These are phyloP conservation scores for Phytophthora sp. DNA, from an alignment of 352 stramenopile species.

Conservation along the genomic window DNA sequence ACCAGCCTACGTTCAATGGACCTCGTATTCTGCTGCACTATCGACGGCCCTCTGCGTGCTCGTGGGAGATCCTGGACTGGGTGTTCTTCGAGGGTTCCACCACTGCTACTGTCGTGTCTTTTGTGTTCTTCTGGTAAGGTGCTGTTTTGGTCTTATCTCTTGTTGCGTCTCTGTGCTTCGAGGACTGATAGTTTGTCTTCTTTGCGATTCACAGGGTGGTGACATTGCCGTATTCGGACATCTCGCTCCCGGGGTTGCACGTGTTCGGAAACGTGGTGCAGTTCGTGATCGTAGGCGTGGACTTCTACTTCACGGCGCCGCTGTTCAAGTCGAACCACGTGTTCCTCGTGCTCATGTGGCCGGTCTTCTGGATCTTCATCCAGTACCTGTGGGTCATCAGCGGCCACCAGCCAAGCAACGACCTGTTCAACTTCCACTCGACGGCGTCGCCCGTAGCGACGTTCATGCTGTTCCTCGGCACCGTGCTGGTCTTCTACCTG, in stretches of 20 bases:
- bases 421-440: slow-evolving; percentile 69
- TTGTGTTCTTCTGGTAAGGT: slow-evolving; percentile 67
- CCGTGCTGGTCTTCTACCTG: slow-evolving; percentile 46
- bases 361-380: slow-evolving; percentile 56
- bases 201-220: slow-evolving; percentile 33
- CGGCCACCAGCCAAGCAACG: slow-evolving; percentile 59
- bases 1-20: slow-evolving; percentile 60
- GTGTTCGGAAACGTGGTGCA: slow-evolving; percentile 47
- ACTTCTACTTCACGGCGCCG: slow-evolving; percentile 69
- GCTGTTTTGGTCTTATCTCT: background rate
- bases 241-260: slow-evolving; percentile 35
- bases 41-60: slow-evolving; percentile 52
- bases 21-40: slow-evolving; percentile 65
- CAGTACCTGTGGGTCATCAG: slow-evolving; percentile 64
- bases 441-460: slow-evolving; percentile 39
- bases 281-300: slow-evolving; percentile 50
- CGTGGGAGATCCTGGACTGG: slow-evolving; percentile 74
- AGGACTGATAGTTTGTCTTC: background rate
- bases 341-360: slow-evolving; percentile 62
- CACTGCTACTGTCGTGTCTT: slow-evolving; percentile 46
- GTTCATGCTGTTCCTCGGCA: slow-evolving; percentile 42
- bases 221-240: slow-evolving; percentile 44
- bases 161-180: background rate
- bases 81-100: slow-evolving; percentile 69
- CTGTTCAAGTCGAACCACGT: slow-evolving; percentile 71